phyloP scores from a whole-genome alignment of 2,329 filamentous ascomycete genomes.

The Lachnellula occidentalis region DNA sequence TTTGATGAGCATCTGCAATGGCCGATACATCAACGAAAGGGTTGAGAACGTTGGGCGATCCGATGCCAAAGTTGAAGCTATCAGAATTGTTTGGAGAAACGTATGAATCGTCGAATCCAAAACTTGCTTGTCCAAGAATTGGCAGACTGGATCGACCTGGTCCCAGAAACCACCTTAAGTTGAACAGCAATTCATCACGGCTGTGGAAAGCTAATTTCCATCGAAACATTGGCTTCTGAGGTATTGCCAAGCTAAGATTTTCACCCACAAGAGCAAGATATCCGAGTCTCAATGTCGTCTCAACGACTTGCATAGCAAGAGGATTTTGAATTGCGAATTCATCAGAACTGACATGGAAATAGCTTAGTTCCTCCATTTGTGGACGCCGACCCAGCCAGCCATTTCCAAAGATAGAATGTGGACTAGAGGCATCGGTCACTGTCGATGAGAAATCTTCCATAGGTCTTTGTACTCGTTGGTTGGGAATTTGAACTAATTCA shows the following conservation, averaged over 20 bases:
- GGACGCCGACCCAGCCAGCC: constrained; percentile 9
- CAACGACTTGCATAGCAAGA: constrained; percentile 2
- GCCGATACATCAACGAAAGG: constrained; percentile 10
- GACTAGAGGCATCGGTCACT: not conserved
- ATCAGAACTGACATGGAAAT: not conserved
- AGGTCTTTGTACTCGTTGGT: not conserved
- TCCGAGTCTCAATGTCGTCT: constrained; percentile 2
- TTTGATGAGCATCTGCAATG: not conserved
- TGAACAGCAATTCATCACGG: constrained; percentile 6
- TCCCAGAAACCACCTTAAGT: constrained; percentile 9
- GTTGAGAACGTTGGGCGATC: not conserved
- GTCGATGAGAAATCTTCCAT: not conserved
- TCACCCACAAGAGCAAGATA: constrained; percentile 5
- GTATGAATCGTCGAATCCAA: constrained; percentile 2
- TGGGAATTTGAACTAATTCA: not conserved
- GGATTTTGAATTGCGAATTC: not conserved
- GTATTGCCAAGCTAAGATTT: not conserved
- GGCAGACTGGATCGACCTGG: constrained; percentile 1
- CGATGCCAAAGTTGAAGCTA: not conserved
- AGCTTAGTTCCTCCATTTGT: not conserved
- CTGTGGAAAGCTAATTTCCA: constrained; percentile 8
- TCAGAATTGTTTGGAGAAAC: constrained; percentile 1
- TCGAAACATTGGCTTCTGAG: constrained; percentile 4
- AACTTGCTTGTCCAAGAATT: constrained; percentile 2
- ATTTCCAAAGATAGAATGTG: constrained; percentile 3